Base-by-base conservation (phyloP, 345 rosid species). In the Melaleuca quinquenervia region DNA sequence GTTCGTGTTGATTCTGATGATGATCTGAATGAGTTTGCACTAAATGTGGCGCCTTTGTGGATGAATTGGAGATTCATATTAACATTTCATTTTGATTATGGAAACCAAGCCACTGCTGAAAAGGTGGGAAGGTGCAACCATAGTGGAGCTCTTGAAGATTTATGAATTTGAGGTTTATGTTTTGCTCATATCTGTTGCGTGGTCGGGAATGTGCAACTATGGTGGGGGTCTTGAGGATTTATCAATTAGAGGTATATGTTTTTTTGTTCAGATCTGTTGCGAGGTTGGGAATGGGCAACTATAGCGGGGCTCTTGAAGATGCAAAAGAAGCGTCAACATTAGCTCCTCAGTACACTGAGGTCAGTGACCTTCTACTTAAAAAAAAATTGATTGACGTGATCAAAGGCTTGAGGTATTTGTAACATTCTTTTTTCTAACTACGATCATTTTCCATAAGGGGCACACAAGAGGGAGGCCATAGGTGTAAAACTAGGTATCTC, bases 251-350 rank as follows among this genome's bases (percentile, higher is more conserved):
- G 36, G 51, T 52, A 83, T 51, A 18, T 83, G 27, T 83, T 86
- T 83, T 83, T 86, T 82, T 60, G 53, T 86, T 89, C 84, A 96
- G 99, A 85, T 88, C 98, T 58, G 56, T 86, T 85, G 96, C 94
- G 49, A 95, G 93, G 93, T 86, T 95, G 90, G 94, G 88, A 41
- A 90, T 91, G 94, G 89, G 89, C 84, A 89, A 96, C 87, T 88
- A 91, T 86, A 52, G 48, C 44, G 94, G 94, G 49, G 97, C 98
- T 87, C 94, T 96, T 86, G 95, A 95, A 86, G 99, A 95, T 92
- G 95, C 94, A 49, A 91, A 70, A 64, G 90, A 87, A 56, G 94
- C 98, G 48, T 83, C 90, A 70, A 87, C 80, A 26, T 87, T 93
- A 85, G 93, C 95, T 85, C 95, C 98, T 32, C 87, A 83, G 51